Percentiles rank a stretch among this genome's conserved stretches.
These are phyloP conservation scores for Mycena vulgaris DNA, from an alignment of 768 basidiomycete species.

Conservation along the genomic window DNA sequence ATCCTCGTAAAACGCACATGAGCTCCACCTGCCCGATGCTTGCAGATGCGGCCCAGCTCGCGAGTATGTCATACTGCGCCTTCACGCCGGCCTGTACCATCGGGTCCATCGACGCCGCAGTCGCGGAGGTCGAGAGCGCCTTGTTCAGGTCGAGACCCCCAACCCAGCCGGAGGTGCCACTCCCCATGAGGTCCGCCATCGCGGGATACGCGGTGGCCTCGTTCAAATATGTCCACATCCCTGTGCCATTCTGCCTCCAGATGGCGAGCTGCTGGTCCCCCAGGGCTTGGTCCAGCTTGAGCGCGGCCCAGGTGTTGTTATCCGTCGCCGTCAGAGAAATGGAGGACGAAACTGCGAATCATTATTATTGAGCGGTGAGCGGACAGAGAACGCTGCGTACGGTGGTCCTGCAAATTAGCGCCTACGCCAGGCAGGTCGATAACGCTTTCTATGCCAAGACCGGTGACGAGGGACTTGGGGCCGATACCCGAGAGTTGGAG, in stretches of 20 bases:
- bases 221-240: conserved; percentile 41
- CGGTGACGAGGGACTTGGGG: conserved; percentile 21
- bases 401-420: conserved; percentile 37
- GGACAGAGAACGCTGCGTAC: conserved; percentile 1
- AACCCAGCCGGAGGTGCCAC: conserved; percentile 20
- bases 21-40: conserved; percentile 38
- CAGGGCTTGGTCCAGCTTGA: conserved; percentile 24
- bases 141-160: background rate
- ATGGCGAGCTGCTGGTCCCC: conserved; percentile 35
- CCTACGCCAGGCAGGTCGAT: conserved; percentile 39
- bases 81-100: conserved; percentile 36
- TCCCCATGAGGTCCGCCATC: conserved; percentile 30
- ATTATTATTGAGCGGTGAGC: background rate
- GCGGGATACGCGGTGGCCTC: conserved; percentile 38
- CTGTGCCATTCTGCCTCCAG: conserved; percentile 34
- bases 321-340: conserved; percentile 32
- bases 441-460: conserved; percentile 33
- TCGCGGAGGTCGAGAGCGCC: conserved; percentile 28
- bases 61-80: conserved; percentile 32
- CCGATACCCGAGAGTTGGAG: conserved; percentile 39
- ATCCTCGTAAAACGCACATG: conserved; percentile 17
- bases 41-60: conserved; percentile 22
- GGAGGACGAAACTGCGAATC: conserved; percentile 11
- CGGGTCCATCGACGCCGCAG: conserved; percentile 32
- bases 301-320: conserved; percentile 34